phyloP scores from a whole-genome alignment of 225 moss, liverwort and hornwort genomes.

The Marchantia polymorpha region DNA sequence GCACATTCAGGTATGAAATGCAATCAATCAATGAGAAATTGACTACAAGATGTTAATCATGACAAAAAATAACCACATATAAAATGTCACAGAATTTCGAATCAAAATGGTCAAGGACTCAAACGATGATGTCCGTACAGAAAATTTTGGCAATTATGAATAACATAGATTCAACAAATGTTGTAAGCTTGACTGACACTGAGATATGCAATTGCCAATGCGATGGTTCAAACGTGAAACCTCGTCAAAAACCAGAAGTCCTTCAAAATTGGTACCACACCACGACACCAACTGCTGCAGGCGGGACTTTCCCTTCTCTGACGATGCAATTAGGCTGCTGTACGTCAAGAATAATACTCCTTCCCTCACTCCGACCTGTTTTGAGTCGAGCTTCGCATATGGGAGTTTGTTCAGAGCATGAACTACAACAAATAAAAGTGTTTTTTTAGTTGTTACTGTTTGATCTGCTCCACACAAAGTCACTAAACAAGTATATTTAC shows the following conservation, averaged over 20 bases:
- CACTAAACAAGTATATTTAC: background rate
- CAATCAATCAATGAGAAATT: background rate
- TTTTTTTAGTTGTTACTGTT: background rate
- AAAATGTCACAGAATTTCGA: background rate
- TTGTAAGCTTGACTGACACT: background rate
- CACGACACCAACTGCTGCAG: conserved; percentile 98
- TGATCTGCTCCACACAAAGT: background rate
- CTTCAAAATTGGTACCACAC: conserved; percentile 92
- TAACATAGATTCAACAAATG: background rate
- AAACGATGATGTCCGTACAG: background rate
- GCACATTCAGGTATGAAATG: background rate
- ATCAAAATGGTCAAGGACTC: background rate
- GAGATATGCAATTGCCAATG: background rate
- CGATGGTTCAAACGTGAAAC: conserved; percentile 29
- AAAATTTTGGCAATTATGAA: background rate
- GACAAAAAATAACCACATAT: background rate
- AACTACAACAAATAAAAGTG: conserved; percentile 47
- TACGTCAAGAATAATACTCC: conserved; percentile 97
- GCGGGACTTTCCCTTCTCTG: conserved; percentile 91
- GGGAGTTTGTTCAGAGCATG: conserved; percentile 98
- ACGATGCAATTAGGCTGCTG: conserved; percentile 95
- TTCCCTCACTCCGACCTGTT: conserved; percentile 85
- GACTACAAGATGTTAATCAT: background rate
- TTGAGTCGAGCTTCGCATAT: conserved; percentile 92
- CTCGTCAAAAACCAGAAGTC: conserved; percentile 98